Conservation (phyloP, 495 filamentous ascomycete species). For the Penicillium canescens region DNA sequence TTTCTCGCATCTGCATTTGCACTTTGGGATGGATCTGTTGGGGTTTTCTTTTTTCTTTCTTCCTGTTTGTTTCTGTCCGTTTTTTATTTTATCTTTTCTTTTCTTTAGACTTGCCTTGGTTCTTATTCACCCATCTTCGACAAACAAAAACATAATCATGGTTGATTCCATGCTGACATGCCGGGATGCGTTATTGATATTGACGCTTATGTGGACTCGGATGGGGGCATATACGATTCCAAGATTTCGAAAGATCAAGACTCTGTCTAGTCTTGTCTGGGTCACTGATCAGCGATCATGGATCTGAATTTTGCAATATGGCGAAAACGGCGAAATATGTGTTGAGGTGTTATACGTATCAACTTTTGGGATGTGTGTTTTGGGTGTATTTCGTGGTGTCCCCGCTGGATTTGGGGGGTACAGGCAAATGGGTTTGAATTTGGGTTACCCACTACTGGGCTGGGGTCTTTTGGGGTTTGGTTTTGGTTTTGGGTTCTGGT, state of each 20-base stretch:
- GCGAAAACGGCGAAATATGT: conserved; percentile 1
- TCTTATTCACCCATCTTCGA: conserved; percentile 7
- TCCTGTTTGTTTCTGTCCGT: background rate
- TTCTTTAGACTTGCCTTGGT: conserved; percentile 14
- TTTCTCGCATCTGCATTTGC: conserved; percentile 25
- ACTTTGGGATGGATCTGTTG: conserved; percentile 11
- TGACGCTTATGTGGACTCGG: background rate
- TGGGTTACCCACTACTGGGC: conserved; percentile 1
- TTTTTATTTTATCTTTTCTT: conserved; percentile 8
- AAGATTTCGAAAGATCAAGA: background rate
- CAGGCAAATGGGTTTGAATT: background rate
- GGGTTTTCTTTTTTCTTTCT: conserved; percentile 1
- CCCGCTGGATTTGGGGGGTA: too few relatives aligned
- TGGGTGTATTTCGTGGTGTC: too few relatives aligned
- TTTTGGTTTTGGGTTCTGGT: conserved; percentile 18
- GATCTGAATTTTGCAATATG: background rate
- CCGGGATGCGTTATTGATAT: background rate
- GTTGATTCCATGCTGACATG: conserved; percentile 2
- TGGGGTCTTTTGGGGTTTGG: conserved; percentile 5
- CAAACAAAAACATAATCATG: background rate
- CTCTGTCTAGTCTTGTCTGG: too few relatives aligned
- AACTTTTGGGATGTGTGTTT: background rate
- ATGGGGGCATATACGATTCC: background rate
- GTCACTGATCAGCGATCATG: too few relatives aligned
- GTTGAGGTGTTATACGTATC: background rate